phyloP scores from a whole-genome alignment of 306 rosid species.

The Hippophae gyantsensis region DNA sequence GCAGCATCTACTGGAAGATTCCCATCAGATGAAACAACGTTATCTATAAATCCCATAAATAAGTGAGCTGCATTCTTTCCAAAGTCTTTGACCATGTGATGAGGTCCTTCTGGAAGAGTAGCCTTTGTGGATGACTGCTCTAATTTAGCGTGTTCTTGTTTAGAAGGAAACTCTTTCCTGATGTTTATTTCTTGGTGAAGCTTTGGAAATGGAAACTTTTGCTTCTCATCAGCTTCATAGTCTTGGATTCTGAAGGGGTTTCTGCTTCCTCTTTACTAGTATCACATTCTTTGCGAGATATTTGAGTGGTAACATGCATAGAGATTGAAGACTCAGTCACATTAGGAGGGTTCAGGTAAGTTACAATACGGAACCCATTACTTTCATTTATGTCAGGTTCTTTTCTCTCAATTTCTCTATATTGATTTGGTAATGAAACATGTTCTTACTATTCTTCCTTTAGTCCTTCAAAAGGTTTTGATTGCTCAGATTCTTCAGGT shows the following conservation, averaged over 20 bases:
- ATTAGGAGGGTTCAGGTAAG: slow-evolving; percentile 34
- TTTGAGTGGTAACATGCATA: slow-evolving; percentile 18
- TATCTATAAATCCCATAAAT: slow-evolving; percentile 25
- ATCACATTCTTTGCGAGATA: slow-evolving; percentile 17
- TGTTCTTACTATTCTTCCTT: slow-evolving; percentile 29
- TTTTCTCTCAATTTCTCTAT: slow-evolving; percentile 21
- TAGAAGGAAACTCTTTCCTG: slow-evolving; percentile 15
- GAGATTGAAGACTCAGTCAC: slow-evolving; percentile 23
- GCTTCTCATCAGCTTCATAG: slow-evolving; percentile 29
- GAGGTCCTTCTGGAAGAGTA: slow-evolving; percentile 12
- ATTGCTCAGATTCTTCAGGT: slow-evolving; percentile 20
- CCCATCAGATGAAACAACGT: slow-evolving; percentile 20
- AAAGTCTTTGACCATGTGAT: slow-evolving; percentile 10
- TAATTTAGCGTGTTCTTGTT: slow-evolving; percentile 12
- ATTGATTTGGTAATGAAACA: slow-evolving; percentile 17
- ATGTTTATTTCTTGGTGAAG: slow-evolving; percentile 7
- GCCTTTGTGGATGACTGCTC: slow-evolving; percentile 15
- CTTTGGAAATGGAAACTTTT: slow-evolving; percentile 19
- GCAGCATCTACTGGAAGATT: slow-evolving; percentile 20
- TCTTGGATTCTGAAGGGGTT: slow-evolving; percentile 17
- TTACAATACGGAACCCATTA: slow-evolving; percentile 17
- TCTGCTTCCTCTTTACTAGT: slow-evolving; percentile 26
- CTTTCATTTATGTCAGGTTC: slow-evolving; percentile 17
- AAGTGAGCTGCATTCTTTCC: slow-evolving; percentile 22
- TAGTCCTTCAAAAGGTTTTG: slow-evolving; percentile 21